A percentile compares a stretch with the other conserved stretches of the same genome.
These are phyloP conservation scores for Dictyostelium citrinum DNA, from an alignment of 78 protist species.

Conservation along the genomic window DNA sequence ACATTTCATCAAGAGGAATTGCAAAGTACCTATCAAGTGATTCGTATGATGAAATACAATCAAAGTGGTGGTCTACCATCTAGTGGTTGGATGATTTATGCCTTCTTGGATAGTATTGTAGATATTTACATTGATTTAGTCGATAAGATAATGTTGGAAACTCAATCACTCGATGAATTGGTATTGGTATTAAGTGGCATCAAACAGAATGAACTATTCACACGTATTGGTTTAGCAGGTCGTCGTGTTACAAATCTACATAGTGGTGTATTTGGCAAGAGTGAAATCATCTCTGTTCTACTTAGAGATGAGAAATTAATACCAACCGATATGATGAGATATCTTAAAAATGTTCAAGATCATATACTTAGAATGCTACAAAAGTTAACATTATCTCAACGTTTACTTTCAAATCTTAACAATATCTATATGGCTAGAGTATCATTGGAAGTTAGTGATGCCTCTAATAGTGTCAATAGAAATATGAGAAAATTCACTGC, in stretches of 20 bases:
- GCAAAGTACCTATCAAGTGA: constrained; percentile 19
- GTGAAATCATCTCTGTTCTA: constrained; percentile 63
- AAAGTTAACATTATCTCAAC: constrained; percentile 35
- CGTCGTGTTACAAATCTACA: constrained; percentile 63
- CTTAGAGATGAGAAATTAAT: constrained; percentile 54
- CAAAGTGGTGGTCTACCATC: constrained; percentile 34
- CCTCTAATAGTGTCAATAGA: constrained; percentile 50
- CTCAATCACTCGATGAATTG: constrained; percentile 65
- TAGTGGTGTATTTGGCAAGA: constrained; percentile 68
- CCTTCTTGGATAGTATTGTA: constrained; percentile 25
- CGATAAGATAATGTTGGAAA: constrained; percentile 65
- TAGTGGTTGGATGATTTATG: constrained; percentile 59
- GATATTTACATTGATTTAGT: constrained; percentile 58
- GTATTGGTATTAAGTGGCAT: constrained; percentile 42
- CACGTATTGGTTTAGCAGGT: constrained; percentile 70
- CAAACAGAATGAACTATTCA: constrained; percentile 56
- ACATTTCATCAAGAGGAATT: constrained; percentile 21
- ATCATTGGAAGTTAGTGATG: constrained; percentile 73
- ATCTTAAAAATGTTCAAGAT: constrained; percentile 71
- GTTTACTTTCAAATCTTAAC: constrained; percentile 41
- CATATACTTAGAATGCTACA: constrained; percentile 71
- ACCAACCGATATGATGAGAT: constrained; percentile 4
- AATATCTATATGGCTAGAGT: constrained; percentile 77
- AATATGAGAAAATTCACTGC: constrained; percentile 77
- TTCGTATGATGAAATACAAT: constrained; percentile 61